phyloP scores from a whole-genome alignment of 306 rosid genomes.

The Vigna reflexopilosa region DNA sequence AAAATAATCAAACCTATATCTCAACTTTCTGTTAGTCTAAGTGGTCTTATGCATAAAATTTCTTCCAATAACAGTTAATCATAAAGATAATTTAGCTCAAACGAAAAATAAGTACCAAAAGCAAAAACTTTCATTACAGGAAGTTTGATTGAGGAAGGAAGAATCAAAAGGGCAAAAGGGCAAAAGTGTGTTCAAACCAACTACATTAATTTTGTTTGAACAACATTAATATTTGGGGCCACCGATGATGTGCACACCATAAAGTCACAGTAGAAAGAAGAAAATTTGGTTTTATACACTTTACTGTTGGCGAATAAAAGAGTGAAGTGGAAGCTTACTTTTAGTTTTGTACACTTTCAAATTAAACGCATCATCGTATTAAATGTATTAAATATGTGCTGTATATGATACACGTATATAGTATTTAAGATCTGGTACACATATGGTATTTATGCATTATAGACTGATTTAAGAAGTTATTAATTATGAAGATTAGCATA shows the following conservation, averaged over 20 bases:
- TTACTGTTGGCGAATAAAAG: not conserved
- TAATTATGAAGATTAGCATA: not conserved
- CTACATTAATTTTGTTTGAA: not conserved
- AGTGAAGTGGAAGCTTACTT: not conserved
- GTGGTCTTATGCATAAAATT: not conserved
- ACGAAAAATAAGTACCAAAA: not conserved
- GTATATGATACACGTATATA: too few species aligned
- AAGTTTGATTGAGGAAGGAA: not conserved
- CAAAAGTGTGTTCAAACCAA: not conserved
- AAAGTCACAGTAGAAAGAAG: not conserved
- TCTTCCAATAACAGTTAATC: not conserved
- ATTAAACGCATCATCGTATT: too few species aligned
- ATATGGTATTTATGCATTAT: too few species aligned
- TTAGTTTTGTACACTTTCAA: not conserved
- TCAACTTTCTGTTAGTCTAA: not conserved
- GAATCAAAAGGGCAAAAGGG: not conserved
- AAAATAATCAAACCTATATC: not conserved
- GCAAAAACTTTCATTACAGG: not conserved
- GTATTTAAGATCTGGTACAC: too few species aligned
- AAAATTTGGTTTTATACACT: not conserved
- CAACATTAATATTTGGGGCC: constrained; percentile 16
- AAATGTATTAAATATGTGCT: too few species aligned
- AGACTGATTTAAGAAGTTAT: not conserved
- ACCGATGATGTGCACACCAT: not conserved
- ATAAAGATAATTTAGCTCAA: not conserved